phyloP scores from a whole-genome alignment of 208 protist species.

The Angomonas deanei region DNA sequence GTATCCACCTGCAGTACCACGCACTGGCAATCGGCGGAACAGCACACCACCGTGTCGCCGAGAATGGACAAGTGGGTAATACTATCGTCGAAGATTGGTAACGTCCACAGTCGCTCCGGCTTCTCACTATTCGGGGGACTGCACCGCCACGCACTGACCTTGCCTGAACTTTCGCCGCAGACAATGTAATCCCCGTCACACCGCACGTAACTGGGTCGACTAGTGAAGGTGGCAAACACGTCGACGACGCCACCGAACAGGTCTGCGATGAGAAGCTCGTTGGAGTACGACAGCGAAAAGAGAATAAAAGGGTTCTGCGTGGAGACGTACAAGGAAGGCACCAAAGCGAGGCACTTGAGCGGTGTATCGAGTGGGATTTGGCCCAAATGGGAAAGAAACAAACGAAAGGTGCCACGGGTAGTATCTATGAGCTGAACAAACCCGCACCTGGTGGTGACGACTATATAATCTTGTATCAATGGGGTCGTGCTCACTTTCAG shows the following conservation, averaged over 20 bases:
- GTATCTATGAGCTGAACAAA: constrained; percentile 77
- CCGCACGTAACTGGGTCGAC: constrained; percentile 57
- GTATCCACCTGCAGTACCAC: constrained; percentile 35
- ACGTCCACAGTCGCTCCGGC: constrained; percentile 35
- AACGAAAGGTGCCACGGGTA: constrained; percentile 55
- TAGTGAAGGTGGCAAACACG: constrained; percentile 42
- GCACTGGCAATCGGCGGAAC: constrained; percentile 53
- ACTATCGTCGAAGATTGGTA: constrained; percentile 39
- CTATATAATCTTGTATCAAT: constrained; percentile 45
- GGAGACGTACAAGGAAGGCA: constrained; percentile 15
- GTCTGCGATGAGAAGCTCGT: constrained; percentile 76
- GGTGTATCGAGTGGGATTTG: constrained; percentile 52
- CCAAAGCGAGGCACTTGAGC: constrained; percentile 76
- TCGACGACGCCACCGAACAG: constrained; percentile 38
- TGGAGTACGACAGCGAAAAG: constrained; percentile 78
- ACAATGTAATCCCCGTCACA: constrained; percentile 71
- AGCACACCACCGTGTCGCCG: constrained; percentile 47
- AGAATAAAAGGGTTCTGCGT: constrained; percentile 32
- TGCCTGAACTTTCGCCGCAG: constrained; percentile 69
- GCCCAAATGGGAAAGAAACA: constrained; percentile 70
- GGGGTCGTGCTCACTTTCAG: constrained; percentile 39
- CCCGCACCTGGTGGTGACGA: constrained; percentile 63
- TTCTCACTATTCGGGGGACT: neutral
- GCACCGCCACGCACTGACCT: constrained; percentile 60
- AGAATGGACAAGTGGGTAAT: constrained; percentile 38